Evolutionary conservation across 257 asterid genomes (phyloP).

Genomic region (Asclepias syriaca): DNA sequence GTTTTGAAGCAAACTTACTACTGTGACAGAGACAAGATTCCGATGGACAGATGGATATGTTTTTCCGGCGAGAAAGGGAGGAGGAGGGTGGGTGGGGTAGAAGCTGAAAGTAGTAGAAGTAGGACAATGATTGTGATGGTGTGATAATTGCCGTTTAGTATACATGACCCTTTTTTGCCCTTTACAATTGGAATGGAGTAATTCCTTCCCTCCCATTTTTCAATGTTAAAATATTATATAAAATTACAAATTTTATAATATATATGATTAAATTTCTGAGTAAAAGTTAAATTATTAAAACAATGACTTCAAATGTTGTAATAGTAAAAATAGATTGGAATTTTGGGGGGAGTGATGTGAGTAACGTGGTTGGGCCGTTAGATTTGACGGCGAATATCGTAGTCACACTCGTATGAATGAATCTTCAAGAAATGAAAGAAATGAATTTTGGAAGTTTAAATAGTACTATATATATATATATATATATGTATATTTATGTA

Average conservation of each 20-base stretch:
- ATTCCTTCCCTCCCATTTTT: too few species aligned
- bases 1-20: not conserved
- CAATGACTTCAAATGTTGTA: too few species aligned
- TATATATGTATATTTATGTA: too few species aligned
- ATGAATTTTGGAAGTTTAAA: not conserved
- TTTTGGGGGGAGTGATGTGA: too few species aligned
- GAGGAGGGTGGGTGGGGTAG: not conserved
- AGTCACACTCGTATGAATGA: slow-evolving; percentile 24
- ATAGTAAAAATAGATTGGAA: too few species aligned
- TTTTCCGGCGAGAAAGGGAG: slow-evolving; percentile 37
- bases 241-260: too few species aligned
- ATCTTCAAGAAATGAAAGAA: slow-evolving; percentile 11
- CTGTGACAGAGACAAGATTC: slow-evolving; percentile 23
- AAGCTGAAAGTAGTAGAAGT: slow-evolving; percentile 12
- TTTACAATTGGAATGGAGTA: not conserved
- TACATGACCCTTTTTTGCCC: slow-evolving; percentile 20
- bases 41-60: slow-evolving; percentile 17
- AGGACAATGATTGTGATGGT: slow-evolving; percentile 39
- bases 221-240: too few species aligned
- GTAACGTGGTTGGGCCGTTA: slow-evolving; percentile 28
- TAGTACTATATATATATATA: too few species aligned
- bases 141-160: slow-evolving; percentile 36
- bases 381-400: slow-evolving; percentile 39
- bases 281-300: too few species aligned
- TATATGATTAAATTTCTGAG: too few species aligned